Evolutionary conservation across 2,329 filamentous ascomycete genomes (phyloP), one percentile per base, ranked within the genome.

Genomic region (Microsporum canis): DNA sequence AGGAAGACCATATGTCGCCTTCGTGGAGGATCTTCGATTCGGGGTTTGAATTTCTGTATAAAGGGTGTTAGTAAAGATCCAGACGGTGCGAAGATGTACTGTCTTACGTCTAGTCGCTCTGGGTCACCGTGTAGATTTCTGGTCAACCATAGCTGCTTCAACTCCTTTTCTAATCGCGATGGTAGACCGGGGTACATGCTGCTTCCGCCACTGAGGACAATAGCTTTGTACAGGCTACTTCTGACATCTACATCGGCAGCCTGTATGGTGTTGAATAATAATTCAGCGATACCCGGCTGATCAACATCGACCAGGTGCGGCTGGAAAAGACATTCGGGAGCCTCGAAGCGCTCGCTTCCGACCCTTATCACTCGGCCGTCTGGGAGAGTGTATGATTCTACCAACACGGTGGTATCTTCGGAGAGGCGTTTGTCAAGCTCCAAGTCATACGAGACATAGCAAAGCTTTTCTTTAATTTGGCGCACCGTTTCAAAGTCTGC

Each of bases 381-480:
- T 36, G 94, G 94, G 7, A 99, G 82, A 1, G 94, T 99, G 79
- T 99, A 99, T 72, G 89, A 95, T 77, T 99, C 94, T 8, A 99
- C 94, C 60, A 99, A 80, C 6, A 96, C 91, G 0, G 94, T 99
- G 14, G 94, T 99, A 70, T 99, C 94, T 78, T 99, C 94, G 71
- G 89, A 95, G 65, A 99, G 84, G 68, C 89, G 86, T 79, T 97
- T 91, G 80, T 99, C 94, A 60, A 99, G 82, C 76, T 95, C 91
- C 61, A 99, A 84, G 75, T 99, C 94, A 80, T 97, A 99, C 10
- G 91, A 96, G 61, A 99, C 92, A 75, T 99, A 99, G 82, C 94
- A 97, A 58, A 99, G 88, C 82, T 99, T 99, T 82, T 99, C 94
- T 80, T 99, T 99, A 80, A 99, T 97, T 76, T 97, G 92, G 64